Conservation (phyloP, 2,329 filamentous ascomycete species). For the Penicillium frequentans region DNA sequence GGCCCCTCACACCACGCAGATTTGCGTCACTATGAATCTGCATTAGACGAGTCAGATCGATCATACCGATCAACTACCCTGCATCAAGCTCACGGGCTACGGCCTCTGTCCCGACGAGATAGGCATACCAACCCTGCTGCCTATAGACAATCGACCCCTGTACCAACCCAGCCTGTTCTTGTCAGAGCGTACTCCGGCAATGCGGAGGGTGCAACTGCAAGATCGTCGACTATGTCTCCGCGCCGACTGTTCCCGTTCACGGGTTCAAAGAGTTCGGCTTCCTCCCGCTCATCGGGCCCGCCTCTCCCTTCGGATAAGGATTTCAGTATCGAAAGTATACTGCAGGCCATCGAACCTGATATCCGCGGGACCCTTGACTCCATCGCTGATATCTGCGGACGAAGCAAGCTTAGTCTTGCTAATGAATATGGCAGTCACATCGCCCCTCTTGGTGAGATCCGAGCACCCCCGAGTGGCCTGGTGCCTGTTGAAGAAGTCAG, state of each 20-base stretch:
- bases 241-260: constrained; percentile 33
- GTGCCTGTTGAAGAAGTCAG: constrained; percentile 46
- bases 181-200: constrained; percentile 44
- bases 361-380: constrained; percentile 59
- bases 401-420: constrained; percentile 60
- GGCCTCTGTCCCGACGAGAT: constrained; percentile 26
- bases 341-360: constrained; percentile 59
- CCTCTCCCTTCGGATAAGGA: constrained; percentile 50
- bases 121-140: constrained; percentile 23
- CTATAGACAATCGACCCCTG: constrained; percentile 25
- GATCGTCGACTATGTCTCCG: constrained; percentile 32
- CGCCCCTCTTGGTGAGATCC: constrained; percentile 61
- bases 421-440: constrained; percentile 64
- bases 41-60: constrained; percentile 33
- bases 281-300: constrained; percentile 24
- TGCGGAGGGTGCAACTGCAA: constrained; percentile 29
- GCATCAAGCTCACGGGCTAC: constrained; percentile 34
- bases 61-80: constrained; percentile 32
- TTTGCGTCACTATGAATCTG: constrained; percentile 25
- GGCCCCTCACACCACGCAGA: constrained; percentile 23
- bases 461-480: constrained; percentile 35
- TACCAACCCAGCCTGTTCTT: constrained; percentile 45
- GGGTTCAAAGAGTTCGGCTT: constrained; percentile 17
- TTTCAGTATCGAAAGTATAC: constrained; percentile 58
- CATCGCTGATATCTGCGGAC: constrained; percentile 63